Evolutionary conservation across 1,284 basidiomycete genomes (phyloP), one percentile per base, ranked within the genome.

Genomic region (Boletus austroedulis): DNA sequence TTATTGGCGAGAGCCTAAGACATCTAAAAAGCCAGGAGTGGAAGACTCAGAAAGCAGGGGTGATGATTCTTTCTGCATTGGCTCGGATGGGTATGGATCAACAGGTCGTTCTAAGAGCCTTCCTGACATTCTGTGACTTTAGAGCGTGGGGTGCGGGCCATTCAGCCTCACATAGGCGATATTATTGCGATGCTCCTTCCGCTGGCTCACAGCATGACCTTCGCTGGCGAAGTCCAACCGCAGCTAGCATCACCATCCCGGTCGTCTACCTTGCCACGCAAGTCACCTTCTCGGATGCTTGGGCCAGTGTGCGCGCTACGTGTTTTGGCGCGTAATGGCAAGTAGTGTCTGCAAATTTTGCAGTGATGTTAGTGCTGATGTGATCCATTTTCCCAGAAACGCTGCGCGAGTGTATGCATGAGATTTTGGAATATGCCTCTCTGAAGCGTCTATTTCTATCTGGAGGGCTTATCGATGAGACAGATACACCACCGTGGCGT

Each of bases 281-380:
- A n/a, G n/a, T n/a, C n/a, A n/a, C 47, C 67, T n/a, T 68, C 69
- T 4, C 46, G 47, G 61, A 67, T 68, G 62, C 11, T 71, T 47
- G 67, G 69, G 29, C 69, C 64, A 1, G 55, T 61, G 29, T 71
- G 61, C 32, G 66, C 69, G 4, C 31, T 68, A 26, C 64, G 56
- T 24, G 57, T 55, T 19, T 31, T 68, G 17, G 67, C 55, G 7
- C 64, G 58, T 36, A 56, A 61, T 8, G 21, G 67, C 28, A 45
- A 59, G 67, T 57, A 3, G 40, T 44, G 0, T 4, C 11, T 3
- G 0, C 14, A 3, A 17, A 7, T 15, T 41, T 15, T 40, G 1
- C 0, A 28, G 12, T n/a, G 12, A 14, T n/a, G 2, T 17, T 23
- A 14, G 3, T 28, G 29, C 47, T 62, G 23, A 63, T 21, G 19